Conservation (phyloP, 495 filamentous ascomycete genomes). For the Aspergillus olivimuriae region DNA sequence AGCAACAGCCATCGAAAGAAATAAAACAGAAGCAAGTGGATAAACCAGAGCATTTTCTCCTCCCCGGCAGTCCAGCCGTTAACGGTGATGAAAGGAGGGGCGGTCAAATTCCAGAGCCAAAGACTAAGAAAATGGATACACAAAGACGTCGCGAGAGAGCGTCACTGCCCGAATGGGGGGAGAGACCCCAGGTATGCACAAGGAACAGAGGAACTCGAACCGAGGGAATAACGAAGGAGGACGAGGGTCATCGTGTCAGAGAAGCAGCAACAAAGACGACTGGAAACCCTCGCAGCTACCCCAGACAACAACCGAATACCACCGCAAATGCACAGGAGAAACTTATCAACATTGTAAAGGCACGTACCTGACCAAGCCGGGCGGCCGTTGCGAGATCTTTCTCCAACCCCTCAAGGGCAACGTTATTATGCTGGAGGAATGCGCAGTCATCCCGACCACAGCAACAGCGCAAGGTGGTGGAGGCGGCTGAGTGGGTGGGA, state of each 20-base stretch:
- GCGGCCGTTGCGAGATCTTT: constrained; percentile 80
- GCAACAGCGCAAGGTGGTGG: constrained; percentile 56
- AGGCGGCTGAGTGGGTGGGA: constrained; percentile 31
- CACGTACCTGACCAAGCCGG: constrained; percentile 76
- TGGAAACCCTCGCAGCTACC: no score
- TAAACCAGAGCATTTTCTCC: neutral
- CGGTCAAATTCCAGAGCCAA: constrained; percentile 1
- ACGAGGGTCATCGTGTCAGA: no score
- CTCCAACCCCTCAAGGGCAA: constrained; percentile 74
- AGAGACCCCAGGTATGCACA: neutral
- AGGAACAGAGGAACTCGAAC: neutral
- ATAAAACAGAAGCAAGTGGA: neutral
- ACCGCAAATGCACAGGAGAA: no score
- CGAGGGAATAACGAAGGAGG: neutral
- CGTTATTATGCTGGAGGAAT: constrained; percentile 70
- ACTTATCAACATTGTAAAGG: no score
- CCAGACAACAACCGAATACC: no score
- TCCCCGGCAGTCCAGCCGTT: neutral
- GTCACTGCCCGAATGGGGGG: neutral
- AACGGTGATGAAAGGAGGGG: neutral
- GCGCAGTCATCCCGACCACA: constrained; percentile 78
- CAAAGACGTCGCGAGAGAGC: neutral
- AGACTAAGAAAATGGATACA: neutral
- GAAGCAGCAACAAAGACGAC: no score
- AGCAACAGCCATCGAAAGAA: constrained; percentile 11